Base-by-base conservation (phyloP, 495 filamentous ascomycete species). In the Penicillium dipodomyicola region DNA sequence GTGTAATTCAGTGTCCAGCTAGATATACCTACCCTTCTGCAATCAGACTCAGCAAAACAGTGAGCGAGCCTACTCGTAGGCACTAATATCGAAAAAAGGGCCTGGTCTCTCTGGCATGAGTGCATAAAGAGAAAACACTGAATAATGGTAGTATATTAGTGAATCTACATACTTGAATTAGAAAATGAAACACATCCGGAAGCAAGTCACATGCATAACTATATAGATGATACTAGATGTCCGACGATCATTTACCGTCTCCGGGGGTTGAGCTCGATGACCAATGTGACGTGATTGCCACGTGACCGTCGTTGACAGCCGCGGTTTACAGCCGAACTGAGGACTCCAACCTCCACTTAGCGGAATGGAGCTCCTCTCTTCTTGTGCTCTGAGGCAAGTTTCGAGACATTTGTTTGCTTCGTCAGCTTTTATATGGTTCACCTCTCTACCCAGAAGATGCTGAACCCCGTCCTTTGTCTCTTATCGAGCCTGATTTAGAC, bases 301-400 rank as follows among this genome's bases (percentile, higher is more conserved):
- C 30, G 35, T 45, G 52, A 54, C 52, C 39, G 49, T 23, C 45
- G 29, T 51, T 52, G 20, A 54, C 40, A 58, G 50, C 59, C 59
- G 59, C 55, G 55, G 55, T 49, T 53, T 27, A 10, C n/a, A 41
- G 52, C 59, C 55, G 49, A 15, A 37, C 25, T 29, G 3, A 52
- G n/a, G 25, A 58, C 42, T 22, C 57, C 8, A 22, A 58, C 40
- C 49, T 58, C 40, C 56, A 23, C 43, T 30, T 47, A 33, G 27
- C 8, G 30, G n/a, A 20, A 33, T 40, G 39, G 37, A 30, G 22
- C 54, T 56, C 10, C 10, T 20, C 43, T 35, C 53, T 41, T 44
- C 35, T 32, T 44, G 29, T 48, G 27, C 46, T 57, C 19, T 47
- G 22, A 22, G 32, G 40, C 9, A 42, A n/a, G 12, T 20, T 39